Conservation (phyloP, 2,329 filamentous ascomycete genomes). For the Talaromyces funiculosus region DNA sequence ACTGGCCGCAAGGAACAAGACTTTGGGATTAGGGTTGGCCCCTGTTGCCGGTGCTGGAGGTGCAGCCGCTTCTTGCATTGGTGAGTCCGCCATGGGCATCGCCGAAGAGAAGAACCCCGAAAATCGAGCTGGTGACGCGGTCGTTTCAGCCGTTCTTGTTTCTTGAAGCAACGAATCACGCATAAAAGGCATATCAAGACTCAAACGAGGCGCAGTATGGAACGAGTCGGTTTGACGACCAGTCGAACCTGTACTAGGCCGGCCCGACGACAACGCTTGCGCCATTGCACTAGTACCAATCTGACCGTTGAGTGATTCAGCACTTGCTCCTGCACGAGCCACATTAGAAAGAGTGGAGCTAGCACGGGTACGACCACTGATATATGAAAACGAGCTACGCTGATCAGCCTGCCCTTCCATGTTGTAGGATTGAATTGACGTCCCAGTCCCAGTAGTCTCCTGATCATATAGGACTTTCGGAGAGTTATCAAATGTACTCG, state of each 20-base stretch:
- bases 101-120: slow-evolving; percentile 83
- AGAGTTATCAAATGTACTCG: slow-evolving; percentile 57
- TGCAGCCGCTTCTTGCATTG: slow-evolving; percentile 24
- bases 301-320: slow-evolving; percentile 49
- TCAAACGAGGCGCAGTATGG: slow-evolving; percentile 38
- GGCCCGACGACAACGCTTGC: slow-evolving; percentile 45
- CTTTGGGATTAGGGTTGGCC: slow-evolving; percentile 49
- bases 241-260: slow-evolving; percentile 36
- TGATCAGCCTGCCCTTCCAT: slow-evolving; percentile 22
- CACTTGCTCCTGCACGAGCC: slow-evolving; percentile 44
- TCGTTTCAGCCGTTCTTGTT: slow-evolving; percentile 22
- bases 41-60: slow-evolving; percentile 39
- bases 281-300: slow-evolving; percentile 37
- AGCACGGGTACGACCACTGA: slow-evolving; percentile 45
- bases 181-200: slow-evolving; percentile 42
- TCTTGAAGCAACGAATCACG: slow-evolving; percentile 34
- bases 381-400: slow-evolving; percentile 1
- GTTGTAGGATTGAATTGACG: slow-evolving; percentile 57
- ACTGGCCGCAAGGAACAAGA: slow-evolving; percentile 87
- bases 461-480: slow-evolving; percentile 63
- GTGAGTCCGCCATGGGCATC: slow-evolving; percentile 68
- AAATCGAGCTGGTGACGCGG: slow-evolving; percentile 49
- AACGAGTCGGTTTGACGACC: slow-evolving; percentile 26
- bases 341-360: slow-evolving; percentile 50
- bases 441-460: slow-evolving; percentile 58